Evolutionary conservation across 140 eudicot species (phyloP).

Genomic region (Cichorium intybus): DNA sequence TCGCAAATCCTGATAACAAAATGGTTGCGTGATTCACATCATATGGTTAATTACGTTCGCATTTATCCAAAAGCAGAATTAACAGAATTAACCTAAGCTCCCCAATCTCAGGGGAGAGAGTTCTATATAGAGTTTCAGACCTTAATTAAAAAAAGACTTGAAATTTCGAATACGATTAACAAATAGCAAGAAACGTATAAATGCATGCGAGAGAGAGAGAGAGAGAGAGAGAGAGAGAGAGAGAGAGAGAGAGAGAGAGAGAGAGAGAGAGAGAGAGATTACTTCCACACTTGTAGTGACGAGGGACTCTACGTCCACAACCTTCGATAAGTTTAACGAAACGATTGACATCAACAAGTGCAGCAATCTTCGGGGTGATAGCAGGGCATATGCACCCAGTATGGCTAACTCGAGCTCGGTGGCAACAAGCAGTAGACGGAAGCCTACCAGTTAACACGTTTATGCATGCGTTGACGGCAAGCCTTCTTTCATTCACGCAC

Average conservation of each 20-base stretch:
- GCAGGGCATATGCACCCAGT: conserved; percentile 41
- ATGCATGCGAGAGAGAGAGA: too few relatives aligned
- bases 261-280: conserved; percentile 10
- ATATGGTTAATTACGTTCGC: neutral
- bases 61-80: neutral
- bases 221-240: neutral
- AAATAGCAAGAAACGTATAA: neutral
- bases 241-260: neutral
- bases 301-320: conserved; percentile 36
- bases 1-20: too few relatives aligned
- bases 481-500: conserved; percentile 43
- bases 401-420: conserved; percentile 40
- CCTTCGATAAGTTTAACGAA: conserved; percentile 26
- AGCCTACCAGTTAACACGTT: conserved; percentile 28
- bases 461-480: conserved; percentile 41
- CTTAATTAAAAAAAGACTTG: neutral
- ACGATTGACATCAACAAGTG: conserved; percentile 28
- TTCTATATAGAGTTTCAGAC: neutral
- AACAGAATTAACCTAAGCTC: neutral
- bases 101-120: neutral
- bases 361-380: conserved; percentile 44
- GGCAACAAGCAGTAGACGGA: conserved; percentile 28
- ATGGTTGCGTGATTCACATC: neutral
- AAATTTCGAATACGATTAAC: neutral
- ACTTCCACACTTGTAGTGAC: conserved; percentile 41